Evolutionary conservation across 495 filamentous ascomycete genomes (phyloP).

Genomic region (Hypoxylon fuscum): DNA sequence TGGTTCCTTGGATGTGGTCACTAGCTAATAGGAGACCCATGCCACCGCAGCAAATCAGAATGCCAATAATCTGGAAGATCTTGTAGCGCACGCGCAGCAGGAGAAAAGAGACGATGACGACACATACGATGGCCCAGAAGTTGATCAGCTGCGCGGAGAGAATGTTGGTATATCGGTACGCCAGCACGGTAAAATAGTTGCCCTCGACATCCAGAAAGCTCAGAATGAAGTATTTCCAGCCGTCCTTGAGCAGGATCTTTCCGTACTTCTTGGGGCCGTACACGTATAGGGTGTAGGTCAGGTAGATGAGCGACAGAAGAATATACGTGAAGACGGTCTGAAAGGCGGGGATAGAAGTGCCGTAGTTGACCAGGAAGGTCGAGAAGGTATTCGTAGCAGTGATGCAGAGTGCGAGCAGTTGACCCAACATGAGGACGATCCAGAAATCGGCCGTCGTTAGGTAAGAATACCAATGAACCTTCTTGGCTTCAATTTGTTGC

Average conservation of each 20-base stretch:
- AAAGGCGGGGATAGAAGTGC: conserved; percentile 93
- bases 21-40: conserved; percentile 89
- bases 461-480: conserved; percentile 78
- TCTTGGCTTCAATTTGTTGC: conserved; percentile 55
- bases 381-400: conserved; percentile 91
- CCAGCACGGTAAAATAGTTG: conserved; percentile 96
- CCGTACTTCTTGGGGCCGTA: conserved; percentile 80
- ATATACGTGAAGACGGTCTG: conserved; percentile 96
- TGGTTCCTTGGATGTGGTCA: conserved; percentile 80
- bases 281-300: conserved; percentile 80
- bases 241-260: conserved; percentile 68
- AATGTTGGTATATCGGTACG: conserved; percentile 91
- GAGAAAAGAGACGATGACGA: conserved; percentile 83
- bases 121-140: conserved; percentile 97
- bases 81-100: conserved; percentile 90
- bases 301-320: conserved; percentile 83
- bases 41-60: conserved; percentile 89
- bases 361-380: conserved; percentile 69
- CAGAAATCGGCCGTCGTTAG: conserved; percentile 88
- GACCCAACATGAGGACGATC: conserved; percentile 80
- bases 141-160: conserved; percentile 94
- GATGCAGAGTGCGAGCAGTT: conserved; percentile 86
- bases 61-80: conserved; percentile 80
- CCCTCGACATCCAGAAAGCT: conserved; percentile 94
- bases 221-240: conserved; percentile 95